phyloP scores from a whole-genome alignment of 805 yeast genomes.

The Limtongozyma cylindracea region DNA sequence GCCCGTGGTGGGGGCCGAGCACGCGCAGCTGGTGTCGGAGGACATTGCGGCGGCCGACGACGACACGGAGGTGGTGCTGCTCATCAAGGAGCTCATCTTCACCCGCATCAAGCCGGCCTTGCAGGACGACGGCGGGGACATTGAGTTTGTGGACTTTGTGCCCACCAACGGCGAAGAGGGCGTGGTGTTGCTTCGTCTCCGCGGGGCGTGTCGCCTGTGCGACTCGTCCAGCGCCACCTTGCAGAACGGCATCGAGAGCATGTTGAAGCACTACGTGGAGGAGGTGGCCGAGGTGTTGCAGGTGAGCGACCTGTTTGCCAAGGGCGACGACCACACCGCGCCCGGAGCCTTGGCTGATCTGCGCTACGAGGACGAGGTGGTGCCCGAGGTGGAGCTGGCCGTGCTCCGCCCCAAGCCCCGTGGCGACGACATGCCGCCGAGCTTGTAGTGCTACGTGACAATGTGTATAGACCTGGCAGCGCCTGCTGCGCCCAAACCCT shows the following conservation, averaged over 20 bases:
- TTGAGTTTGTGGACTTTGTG: conserved; percentile 37
- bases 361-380: too few relatives aligned
- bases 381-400: too few relatives aligned
- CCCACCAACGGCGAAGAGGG: too few relatives aligned
- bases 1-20: conserved; percentile 14
- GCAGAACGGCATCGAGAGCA: conserved; percentile 43
- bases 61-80: conserved; percentile 39
- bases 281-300: conserved; percentile 35
- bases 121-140: conserved; percentile 58
- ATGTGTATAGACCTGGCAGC: too few relatives aligned
- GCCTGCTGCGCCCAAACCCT: too few relatives aligned
- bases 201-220: conserved; percentile 56
- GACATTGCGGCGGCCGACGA: conserved; percentile 25
- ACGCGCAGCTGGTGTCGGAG: conserved; percentile 4
- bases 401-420: too few relatives aligned
- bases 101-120: conserved; percentile 52
- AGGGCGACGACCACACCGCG: conserved; percentile 2
- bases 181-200: conserved; percentile 26
- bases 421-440: too few relatives aligned
- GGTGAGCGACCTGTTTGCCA: conserved; percentile 13
- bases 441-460: too few relatives aligned
- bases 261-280: conserved; percentile 46
- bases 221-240: conserved; percentile 40
- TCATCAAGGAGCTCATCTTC: conserved; percentile 44
- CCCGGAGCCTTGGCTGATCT: too few relatives aligned